Evolutionary conservation across 1,284 basidiomycete species (phyloP), one percentile per base, ranked within the genome.

Genomic region (Crepidotus sp.): DNA sequence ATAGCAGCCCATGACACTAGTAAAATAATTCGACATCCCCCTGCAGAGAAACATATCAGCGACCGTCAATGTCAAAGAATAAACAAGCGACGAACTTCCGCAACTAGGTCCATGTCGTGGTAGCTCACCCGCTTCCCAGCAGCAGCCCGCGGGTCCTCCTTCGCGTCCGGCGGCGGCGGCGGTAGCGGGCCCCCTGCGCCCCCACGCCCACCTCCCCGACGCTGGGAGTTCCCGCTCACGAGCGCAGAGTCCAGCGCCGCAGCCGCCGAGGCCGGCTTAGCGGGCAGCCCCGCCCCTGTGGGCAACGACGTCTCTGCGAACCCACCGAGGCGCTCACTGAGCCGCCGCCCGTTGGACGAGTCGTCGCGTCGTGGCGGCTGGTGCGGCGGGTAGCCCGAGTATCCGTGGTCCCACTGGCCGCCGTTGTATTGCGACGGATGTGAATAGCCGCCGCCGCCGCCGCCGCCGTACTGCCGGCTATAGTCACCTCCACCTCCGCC

Each of bases 41-140:
- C 72, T 71, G 51, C 29, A 42, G n/a, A n/a, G 27, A 22, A 42
- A 35, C 37, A 46, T 43, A 38, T 45, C 32, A 43, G 31, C 30
- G 25, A 47, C 9, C 30, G 24, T 8, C 19, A 6, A 22, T 8
- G 5, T 18, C n/a, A 17, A n/a, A n/a, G 21, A 31, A 9, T 15
- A 36, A 26, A 10, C n/a, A 46, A 34, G 38, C 37, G 14, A 65
- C 69, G 49, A 45, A 71, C 70, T 64, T 89, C 85, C 25, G 85
- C 85, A 52, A 89, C 86, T 57, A 83, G 65, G 65, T 89, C 85
- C 82, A 89, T 88, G 61, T 89, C 86, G 59, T 89, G 82, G 58
- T 89, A 89, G 64, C 84, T 88, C 46, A 89, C 75, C 62, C 84
- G 76, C 66, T 76, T 79, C 19, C 86, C 85, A 27, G 81, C 81